Evolutionary conservation across 768 basidiomycete species (phyloP).

Genomic region (Tylopilus intermedius): DNA sequence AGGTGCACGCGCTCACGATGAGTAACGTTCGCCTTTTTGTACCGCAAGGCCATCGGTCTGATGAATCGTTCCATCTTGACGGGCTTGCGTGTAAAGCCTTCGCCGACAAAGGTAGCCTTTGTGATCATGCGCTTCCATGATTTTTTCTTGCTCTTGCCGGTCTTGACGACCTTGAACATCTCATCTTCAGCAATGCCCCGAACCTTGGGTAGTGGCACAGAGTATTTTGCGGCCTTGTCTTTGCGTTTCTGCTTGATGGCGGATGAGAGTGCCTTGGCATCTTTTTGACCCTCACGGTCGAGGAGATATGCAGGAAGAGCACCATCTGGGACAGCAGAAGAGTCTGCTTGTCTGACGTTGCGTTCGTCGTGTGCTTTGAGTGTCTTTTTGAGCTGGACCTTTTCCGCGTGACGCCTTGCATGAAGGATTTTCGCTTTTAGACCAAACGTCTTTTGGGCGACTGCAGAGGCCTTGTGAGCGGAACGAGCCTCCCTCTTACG

Average conservation of each 20-base stretch:
- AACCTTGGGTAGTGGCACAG: constrained; percentile 94
- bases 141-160: constrained; percentile 93
- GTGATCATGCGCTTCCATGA: constrained; percentile 99
- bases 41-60: constrained; percentile 93
- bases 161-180: constrained; percentile 99
- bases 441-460: constrained; percentile 92
- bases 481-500: constrained; percentile 79
- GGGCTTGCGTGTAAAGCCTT: constrained; percentile 96
- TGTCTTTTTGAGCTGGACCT: constrained; percentile 99
- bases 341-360: constrained; percentile 91
- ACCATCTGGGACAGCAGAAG: constrained; percentile 76
- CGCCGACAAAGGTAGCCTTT: constrained; percentile 98
- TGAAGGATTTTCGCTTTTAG: constrained; percentile 98
- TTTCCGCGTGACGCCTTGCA: constrained; percentile 92
- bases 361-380: constrained; percentile 99
- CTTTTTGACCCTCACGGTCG: constrained; percentile 96
- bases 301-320: constrained; percentile 94
- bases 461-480: constrained; percentile 71
- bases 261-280: constrained; percentile 91
- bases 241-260: constrained; percentile 99
- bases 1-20: constrained; percentile 64
- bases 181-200: constrained; percentile 98
- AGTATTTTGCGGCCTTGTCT: constrained; percentile 97
- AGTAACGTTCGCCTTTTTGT: constrained; percentile 98
- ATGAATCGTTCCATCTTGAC: constrained; percentile 99